Conservation (phyloP, 768 basidiomycete genomes). For the Podaxis carcinomalis region DNA sequence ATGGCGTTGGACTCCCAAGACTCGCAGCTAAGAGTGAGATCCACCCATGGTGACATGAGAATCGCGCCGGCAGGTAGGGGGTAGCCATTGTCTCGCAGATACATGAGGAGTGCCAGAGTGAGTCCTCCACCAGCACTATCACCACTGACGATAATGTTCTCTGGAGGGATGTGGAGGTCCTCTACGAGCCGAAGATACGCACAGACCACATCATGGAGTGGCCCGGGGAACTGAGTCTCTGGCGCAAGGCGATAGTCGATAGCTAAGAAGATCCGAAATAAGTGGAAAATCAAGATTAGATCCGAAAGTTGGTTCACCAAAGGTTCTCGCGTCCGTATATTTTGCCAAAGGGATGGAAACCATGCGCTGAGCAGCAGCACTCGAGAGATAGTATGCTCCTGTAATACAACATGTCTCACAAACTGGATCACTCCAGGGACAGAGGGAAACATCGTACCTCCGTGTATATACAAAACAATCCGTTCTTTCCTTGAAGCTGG, state of each 20-base stretch:
- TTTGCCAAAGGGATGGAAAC: slow-evolving; percentile 91
- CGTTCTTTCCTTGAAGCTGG: slow-evolving; percentile 53
- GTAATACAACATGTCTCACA: slow-evolving; percentile 3
- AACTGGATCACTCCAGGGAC: neutral
- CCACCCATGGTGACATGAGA: slow-evolving; percentile 89
- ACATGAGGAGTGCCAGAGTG: slow-evolving; percentile 82
- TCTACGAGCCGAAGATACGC: slow-evolving; percentile 85
- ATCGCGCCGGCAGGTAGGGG: slow-evolving; percentile 82
- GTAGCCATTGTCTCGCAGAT: slow-evolving; percentile 89
- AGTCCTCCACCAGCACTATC: slow-evolving; percentile 95
- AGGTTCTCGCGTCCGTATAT: slow-evolving; percentile 83
- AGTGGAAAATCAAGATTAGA: neutral
- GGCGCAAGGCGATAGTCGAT: slow-evolving; percentile 96
- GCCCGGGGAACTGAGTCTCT: slow-evolving; percentile 91
- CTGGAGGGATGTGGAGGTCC: slow-evolving; percentile 85
- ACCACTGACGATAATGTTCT: slow-evolving; percentile 85
- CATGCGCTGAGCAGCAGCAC: slow-evolving; percentile 84
- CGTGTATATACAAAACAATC: slow-evolving; percentile 91
- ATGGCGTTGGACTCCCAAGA: slow-evolving; percentile 95
- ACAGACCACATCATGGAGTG: slow-evolving; percentile 78
- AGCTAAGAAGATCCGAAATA: slow-evolving; percentile 41
- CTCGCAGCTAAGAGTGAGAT: slow-evolving; percentile 94
- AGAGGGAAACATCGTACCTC: slow-evolving; percentile 50
- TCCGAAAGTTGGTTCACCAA: slow-evolving; percentile 36
- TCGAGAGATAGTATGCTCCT: slow-evolving; percentile 93